phyloP scores from a whole-genome alignment of 1,139 yeast species.

The Pichia sp. region DNA sequence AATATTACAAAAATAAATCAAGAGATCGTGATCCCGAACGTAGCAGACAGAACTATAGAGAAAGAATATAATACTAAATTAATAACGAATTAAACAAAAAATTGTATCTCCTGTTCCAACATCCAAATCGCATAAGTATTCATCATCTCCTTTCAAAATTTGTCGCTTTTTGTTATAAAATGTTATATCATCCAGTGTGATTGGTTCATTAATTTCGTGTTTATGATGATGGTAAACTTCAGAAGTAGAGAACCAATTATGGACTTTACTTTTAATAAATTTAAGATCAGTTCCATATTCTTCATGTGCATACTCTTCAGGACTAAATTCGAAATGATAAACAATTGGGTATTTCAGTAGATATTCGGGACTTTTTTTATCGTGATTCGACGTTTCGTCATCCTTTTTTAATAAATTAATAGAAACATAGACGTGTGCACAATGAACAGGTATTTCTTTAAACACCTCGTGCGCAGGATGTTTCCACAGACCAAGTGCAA shows the following conservation, averaged over 20 bases:
- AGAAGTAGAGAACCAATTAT: slow-evolving; percentile 49
- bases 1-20: neutral
- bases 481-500: slow-evolving; percentile 46
- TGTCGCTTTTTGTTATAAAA: slow-evolving; percentile 31
- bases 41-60: slow-evolving; percentile 1
- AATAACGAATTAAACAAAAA: slow-evolving; percentile 38
- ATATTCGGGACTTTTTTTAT: slow-evolving; percentile 16
- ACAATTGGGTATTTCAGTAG: slow-evolving; percentile 38
- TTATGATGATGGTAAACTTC: slow-evolving; percentile 33
- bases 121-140: slow-evolving; percentile 52
- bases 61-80: neutral
- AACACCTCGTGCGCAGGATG: slow-evolving; percentile 63
- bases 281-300: slow-evolving; percentile 66
- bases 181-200: slow-evolving; percentile 30
- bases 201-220: slow-evolving; percentile 26
- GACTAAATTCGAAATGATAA: slow-evolving; percentile 72
- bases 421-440: slow-evolving; percentile 63
- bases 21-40: slow-evolving; percentile 8
- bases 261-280: slow-evolving; percentile 50
- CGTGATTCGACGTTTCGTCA: slow-evolving; percentile 18
- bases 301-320: slow-evolving; percentile 70
- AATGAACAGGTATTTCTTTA: slow-evolving; percentile 66
- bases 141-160: slow-evolving; percentile 31
- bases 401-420: slow-evolving; percentile 35
- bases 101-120: slow-evolving; percentile 64